These are phyloP conservation scores for Ceratocystis cubensis DNA, from an alignment of 2,329 filamentous ascomycete genomes.

Conservation along the genomic window DNA sequence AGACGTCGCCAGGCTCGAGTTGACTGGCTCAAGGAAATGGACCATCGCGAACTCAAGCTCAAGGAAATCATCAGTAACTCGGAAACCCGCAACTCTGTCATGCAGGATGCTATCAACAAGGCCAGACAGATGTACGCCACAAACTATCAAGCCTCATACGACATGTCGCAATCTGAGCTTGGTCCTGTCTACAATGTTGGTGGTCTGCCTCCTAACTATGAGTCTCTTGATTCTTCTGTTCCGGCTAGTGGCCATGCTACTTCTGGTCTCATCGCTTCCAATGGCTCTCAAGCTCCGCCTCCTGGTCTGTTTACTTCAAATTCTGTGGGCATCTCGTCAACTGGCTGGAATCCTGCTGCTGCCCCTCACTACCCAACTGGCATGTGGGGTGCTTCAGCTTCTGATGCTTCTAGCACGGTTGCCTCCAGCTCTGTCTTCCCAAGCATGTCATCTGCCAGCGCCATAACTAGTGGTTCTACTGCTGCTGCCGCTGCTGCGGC, in stretches of 20 bases:
- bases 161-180: slow-evolving; percentile 3
- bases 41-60: slow-evolving; percentile 35
- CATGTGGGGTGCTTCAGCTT: slow-evolving; percentile 27
- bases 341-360: slow-evolving; percentile 29
- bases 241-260: slow-evolving; percentile 1
- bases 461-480: background rate
- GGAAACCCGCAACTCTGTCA: slow-evolving; percentile 29
- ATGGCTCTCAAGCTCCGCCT: slow-evolving; percentile 2
- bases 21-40: slow-evolving; percentile 36
- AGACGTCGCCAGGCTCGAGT: slow-evolving; percentile 41
- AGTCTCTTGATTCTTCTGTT: background rate
- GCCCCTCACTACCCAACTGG: slow-evolving; percentile 29
- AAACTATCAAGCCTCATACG: slow-evolving; percentile 5
- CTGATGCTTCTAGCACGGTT: background rate
- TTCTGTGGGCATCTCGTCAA: slow-evolving; percentile 3
- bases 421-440: background rate
- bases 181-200: slow-evolving; percentile 19
- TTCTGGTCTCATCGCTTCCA: slow-evolving; percentile 2
- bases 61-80: slow-evolving; percentile 31
- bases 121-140: slow-evolving; percentile 28
- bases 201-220: slow-evolving; percentile 5
- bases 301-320: background rate
- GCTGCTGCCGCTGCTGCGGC: background rate
- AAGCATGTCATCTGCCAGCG: background rate
- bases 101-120: slow-evolving; percentile 32